Evolutionary conservation across 2,329 filamentous ascomycete species (phyloP).

Genomic region (Diaporthe nobilis): DNA sequence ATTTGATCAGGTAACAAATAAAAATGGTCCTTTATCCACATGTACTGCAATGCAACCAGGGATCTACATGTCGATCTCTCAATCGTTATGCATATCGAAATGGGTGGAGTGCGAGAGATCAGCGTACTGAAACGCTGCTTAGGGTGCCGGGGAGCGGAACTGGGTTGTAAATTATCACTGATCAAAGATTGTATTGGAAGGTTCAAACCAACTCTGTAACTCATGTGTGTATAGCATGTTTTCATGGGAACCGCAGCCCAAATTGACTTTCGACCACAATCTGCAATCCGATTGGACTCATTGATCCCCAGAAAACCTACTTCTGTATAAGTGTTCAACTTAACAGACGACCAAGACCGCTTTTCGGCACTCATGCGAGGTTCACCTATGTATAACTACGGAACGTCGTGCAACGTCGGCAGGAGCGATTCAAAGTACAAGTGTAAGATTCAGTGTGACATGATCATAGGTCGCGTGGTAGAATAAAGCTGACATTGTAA

Average conservation of each 20-base stretch:
- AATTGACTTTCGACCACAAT: background rate
- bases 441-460: too few species aligned
- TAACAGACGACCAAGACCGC: background rate
- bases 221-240: background rate
- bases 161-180: background rate
- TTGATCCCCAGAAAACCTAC: background rate
- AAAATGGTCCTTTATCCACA: background rate
- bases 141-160: background rate
- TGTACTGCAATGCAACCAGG: background rate
- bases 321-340: background rate
- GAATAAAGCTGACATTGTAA: too few species aligned
- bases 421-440: too few species aligned
- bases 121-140: background rate
- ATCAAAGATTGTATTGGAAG: background rate
- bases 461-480: too few species aligned
- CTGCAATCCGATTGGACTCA: background rate
- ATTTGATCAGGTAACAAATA: background rate
- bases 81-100: background rate
- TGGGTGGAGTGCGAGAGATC: constrained; percentile 5
- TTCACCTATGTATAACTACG: too few species aligned
- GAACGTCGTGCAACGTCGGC: too few species aligned
- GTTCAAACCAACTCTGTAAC: background rate
- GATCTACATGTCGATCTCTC: background rate
- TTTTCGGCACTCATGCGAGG: background rate
- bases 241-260: too few species aligned